These are phyloP conservation scores for Colletotrichum gloeosporioides DNA, from an alignment of 2,329 filamentous ascomycete species.

Conservation along the genomic window DNA sequence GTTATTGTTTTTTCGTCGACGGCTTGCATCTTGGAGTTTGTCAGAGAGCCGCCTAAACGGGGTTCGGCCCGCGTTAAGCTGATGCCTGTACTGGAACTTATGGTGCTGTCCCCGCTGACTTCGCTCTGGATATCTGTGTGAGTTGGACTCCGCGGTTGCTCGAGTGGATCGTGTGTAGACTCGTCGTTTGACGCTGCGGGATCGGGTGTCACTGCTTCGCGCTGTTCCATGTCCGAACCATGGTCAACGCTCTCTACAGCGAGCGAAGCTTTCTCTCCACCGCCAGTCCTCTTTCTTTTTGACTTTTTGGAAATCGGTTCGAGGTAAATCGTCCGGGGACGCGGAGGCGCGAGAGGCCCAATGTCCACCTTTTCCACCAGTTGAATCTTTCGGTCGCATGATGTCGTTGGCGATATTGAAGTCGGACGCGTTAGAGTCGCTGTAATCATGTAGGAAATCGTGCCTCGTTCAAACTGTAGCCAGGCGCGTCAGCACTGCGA, in stretches of 20 bases:
- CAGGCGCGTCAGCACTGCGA: neutral
- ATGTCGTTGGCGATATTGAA: slow-evolving; percentile 79
- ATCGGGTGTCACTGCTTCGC: slow-evolving; percentile 35
- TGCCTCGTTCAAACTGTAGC: slow-evolving; percentile 88
- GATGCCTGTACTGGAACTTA: slow-evolving; percentile 69
- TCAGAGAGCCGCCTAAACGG: slow-evolving; percentile 38
- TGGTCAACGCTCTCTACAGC: slow-evolving; percentile 46
- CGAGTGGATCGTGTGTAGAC: slow-evolving; percentile 36
- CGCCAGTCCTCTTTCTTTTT: slow-evolving; percentile 62
- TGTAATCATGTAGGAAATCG: slow-evolving; percentile 89
- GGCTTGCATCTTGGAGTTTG: slow-evolving; percentile 45
- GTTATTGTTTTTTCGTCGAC: slow-evolving; percentile 81
- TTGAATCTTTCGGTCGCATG: slow-evolving; percentile 81
- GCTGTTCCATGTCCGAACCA: slow-evolving; percentile 31
- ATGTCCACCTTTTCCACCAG: slow-evolving; percentile 87
- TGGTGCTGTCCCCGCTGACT: slow-evolving; percentile 71
- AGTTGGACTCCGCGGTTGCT: slow-evolving; percentile 45
- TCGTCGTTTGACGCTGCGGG: slow-evolving; percentile 47
- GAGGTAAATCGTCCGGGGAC: slow-evolving; percentile 82
- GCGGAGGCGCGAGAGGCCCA: slow-evolving; percentile 74
- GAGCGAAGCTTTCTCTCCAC: slow-evolving; percentile 47
- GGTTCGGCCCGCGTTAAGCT: slow-evolving; percentile 43
- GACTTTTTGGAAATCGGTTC: slow-evolving; percentile 81
- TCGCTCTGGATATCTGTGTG: slow-evolving; percentile 69
- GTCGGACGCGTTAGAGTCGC: slow-evolving; percentile 90